Base-by-base conservation (phyloP, 73 alveolate genomes). In the Paraurostyla sp. region DNA sequence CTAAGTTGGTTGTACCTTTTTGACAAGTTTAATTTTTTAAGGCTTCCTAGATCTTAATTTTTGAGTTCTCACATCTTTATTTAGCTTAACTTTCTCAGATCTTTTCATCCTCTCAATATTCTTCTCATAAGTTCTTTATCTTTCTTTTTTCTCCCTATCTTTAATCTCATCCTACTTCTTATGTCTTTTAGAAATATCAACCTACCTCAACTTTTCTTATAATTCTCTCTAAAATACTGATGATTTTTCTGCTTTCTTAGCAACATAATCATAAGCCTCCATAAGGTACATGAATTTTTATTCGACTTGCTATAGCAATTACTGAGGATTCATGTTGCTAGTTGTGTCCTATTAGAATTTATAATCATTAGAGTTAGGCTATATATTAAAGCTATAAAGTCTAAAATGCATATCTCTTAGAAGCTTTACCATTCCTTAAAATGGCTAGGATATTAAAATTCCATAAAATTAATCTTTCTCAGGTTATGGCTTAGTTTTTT, bases 111-210 rank as follows among this genome's bases (percentile, higher is more conserved):
- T 38, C 78, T 76, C 89, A 6, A 35, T 20, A 32, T 76, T 76
- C 71, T 81, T 81, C 49, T 58, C 52, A 27, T 56, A 50, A 27
- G 46, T 56, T 0, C 7, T 40, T 30, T 36, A 18, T 59, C 83
- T 13, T 29, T 54, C 68, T 58, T 58, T 18, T 22, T 58, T 51
- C 29, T 81, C 91, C 71, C 76, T 71, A 4, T 56, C 68, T 25
- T 81, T 81, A 22, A 56, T 81, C 57, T 58, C 76, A 7, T 57
- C 83, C n/a, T 81, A 71, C 57, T 81, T 81, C 46, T 81, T 46
- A 38, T 56, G 68, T 59, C 76, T 56, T n/a, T 71, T 56, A 0
- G n/a, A 68, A 20, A 56, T 43, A 32, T 81, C 91, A 2, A 58
- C 52, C 43, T 3, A 16, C 42, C 51, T 81, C 27, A 56, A 50